Base-by-base conservation (phyloP, 306 rosid species). In the Albizia julibrissin region DNA sequence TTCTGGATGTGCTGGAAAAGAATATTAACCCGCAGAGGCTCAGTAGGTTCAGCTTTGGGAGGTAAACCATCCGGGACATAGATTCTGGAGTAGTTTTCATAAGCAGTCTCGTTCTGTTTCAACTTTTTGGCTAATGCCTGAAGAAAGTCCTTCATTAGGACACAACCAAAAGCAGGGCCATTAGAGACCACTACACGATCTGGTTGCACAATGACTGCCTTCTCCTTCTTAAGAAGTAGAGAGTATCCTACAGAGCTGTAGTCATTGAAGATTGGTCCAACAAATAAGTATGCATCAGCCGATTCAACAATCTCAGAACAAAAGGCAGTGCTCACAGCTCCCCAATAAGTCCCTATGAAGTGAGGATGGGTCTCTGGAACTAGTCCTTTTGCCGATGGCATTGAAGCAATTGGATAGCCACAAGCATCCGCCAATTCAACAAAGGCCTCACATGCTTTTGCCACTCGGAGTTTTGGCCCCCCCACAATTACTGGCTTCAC, bases 231-330 rank as follows among this genome's bases (percentile, higher is more conserved):
- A 15, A 88, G 79, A 40, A 88, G 89, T 19, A 86, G 86, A 16
- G 89, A 88, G 67, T 88, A 88, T 12, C 87, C 91, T 8, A 86
- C 89, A 52, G 89, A 88, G 85, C 88, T 88, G 84, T 82, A 88
- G 78, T 82, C 91, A 42, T 84, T 88, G 67, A 88, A 86, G 42
- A 79, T 86, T 18, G 89, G 88, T 18, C 91, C 89, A 8, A 81
- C 91, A 22, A 86, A 86, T 52, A 86, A 3, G 77, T 88, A 88
- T 61, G 87, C 87, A 64, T 88, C 91, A 0, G 88, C 88, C 0
- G 88, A 88, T 65, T 88, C 89, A 3, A 88, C 88, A 77, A 88
- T 88, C 80, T 88, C 87, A n/a, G 83, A 81, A 24, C 84, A 84
- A 68, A 86, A 88, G 58, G 88, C 81, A 1, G 88, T 88, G 54